A percentile compares a stretch with the other conserved stretches of the same genome.
Evolutionary conservation across 805 yeast species (phyloP).

Genomic region (Lipomyces starkeyi): DNA sequence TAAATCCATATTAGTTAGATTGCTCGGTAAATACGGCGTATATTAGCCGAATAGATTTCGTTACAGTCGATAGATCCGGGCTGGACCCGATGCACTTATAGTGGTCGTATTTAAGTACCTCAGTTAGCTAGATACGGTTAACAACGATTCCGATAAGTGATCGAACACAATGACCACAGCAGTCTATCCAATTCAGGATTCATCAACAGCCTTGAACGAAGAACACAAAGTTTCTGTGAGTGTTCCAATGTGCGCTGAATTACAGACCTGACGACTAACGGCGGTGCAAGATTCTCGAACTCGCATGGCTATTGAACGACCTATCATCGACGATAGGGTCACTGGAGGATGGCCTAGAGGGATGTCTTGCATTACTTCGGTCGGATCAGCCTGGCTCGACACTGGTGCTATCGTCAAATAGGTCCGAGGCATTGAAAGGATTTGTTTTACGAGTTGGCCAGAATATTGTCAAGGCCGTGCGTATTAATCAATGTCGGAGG

Average conservation of each 20-base stretch:
- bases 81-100: no score
- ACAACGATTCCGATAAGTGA: background rate
- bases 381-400: constrained; percentile 36
- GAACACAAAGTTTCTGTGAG: constrained; percentile 37
- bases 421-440: constrained; percentile 39
- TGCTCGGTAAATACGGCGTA: no score
- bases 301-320: constrained; percentile 37
- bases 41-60: no score
- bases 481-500: constrained; percentile 6
- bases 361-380: constrained; percentile 31
- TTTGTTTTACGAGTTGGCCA: constrained; percentile 35
- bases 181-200: constrained; percentile 29
- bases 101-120: no score
- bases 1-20: no score
- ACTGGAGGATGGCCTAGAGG: constrained; percentile 31
- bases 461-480: constrained; percentile 37
- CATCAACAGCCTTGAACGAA: constrained; percentile 33
- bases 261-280: background rate
- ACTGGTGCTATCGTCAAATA: constrained; percentile 37
- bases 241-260: background rate
- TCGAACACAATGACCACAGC: constrained; percentile 29
- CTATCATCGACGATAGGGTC: constrained; percentile 29
- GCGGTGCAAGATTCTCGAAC: constrained; percentile 28
- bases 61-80: no score
- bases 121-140: no score